Evolutionary conservation across 371 early-diverging fungal species (phyloP).

Genomic region (Mortierella sp.): DNA sequence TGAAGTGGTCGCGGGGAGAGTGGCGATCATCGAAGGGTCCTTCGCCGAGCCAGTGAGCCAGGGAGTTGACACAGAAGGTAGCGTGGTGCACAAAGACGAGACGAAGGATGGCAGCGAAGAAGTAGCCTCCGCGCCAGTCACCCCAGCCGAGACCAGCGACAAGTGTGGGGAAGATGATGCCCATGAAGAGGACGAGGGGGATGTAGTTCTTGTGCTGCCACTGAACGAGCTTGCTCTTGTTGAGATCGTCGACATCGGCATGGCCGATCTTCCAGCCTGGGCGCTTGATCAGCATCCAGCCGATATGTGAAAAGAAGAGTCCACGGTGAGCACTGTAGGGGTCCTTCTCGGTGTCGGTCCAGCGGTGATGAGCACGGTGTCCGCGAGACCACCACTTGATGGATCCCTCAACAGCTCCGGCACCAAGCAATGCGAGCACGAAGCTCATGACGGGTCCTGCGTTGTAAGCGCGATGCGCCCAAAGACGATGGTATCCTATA

Average conservation of each 20-base stretch:
- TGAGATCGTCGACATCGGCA: constrained; percentile 90
- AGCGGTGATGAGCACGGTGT: constrained; percentile 94
- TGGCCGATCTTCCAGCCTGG: constrained; percentile 81
- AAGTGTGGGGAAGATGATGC: constrained; percentile 84
- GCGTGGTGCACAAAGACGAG: constrained; percentile 93
- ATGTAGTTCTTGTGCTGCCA: constrained; percentile 92
- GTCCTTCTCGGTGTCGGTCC: constrained; percentile 93
- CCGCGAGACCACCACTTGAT: constrained; percentile 91
- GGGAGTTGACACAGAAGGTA: constrained; percentile 95
- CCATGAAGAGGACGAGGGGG: constrained; percentile 75
- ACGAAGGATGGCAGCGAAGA: constrained; percentile 84
- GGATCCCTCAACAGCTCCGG: constrained; percentile 87
- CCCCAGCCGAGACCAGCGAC: constrained; percentile 94
- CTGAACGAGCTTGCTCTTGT: constrained; percentile 79
- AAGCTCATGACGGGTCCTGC: constrained; percentile 73
- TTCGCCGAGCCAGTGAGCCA: constrained; percentile 88
- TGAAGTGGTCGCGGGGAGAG: constrained; percentile 86
- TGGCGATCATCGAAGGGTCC: constrained; percentile 85
- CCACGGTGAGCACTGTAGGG: constrained; percentile 93
- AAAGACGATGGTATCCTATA: constrained; percentile 80
- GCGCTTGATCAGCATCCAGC: constrained; percentile 93
- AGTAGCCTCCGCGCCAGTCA: constrained; percentile 94
- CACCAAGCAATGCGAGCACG: constrained; percentile 73
- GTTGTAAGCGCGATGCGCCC: constrained; percentile 84
- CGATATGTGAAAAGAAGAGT: constrained; percentile 90